A percentile compares a stretch with the other conserved stretches of the same genome.
Conservation (phyloP, 495 filamentous ascomycete species). For the Trypethelium eluteriae region DNA sequence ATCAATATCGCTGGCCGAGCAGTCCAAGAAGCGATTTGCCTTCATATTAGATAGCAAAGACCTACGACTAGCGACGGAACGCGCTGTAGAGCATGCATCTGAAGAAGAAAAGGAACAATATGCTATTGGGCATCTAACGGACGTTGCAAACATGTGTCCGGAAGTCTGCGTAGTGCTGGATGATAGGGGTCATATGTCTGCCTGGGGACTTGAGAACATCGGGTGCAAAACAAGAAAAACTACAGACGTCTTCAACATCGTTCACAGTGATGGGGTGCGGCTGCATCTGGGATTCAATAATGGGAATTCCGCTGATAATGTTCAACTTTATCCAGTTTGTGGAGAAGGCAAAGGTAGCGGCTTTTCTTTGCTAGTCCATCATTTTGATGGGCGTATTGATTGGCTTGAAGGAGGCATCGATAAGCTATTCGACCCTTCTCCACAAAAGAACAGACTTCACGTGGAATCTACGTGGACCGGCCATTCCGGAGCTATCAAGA, state of each 20-base stretch:
- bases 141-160: conserved; percentile 75
- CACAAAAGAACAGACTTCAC: conserved; percentile 53
- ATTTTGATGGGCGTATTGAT: conserved; percentile 77
- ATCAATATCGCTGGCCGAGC: conserved; percentile 31
- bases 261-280: conserved; percentile 65
- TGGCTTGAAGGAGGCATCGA: conserved; percentile 75
- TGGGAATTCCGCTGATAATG: conserved; percentile 46
- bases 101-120: conserved; percentile 56
- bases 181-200: conserved; percentile 77
- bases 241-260: conserved; percentile 73
- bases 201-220: conserved; percentile 89
- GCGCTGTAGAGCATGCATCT: conserved; percentile 56
- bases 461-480: conserved; percentile 67
- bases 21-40: conserved; percentile 53
- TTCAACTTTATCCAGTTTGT: conserved; percentile 68
- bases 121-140: conserved; percentile 73
- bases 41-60: conserved; percentile 38
- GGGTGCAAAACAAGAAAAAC: conserved; percentile 51
- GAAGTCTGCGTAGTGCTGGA: conserved; percentile 86
- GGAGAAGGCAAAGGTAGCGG: conserved; percentile 49
- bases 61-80: conserved; percentile 49
- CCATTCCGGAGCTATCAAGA: conserved; percentile 71
- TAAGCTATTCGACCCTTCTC: conserved; percentile 65
- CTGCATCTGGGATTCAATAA: conserved; percentile 31
- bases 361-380: conserved; percentile 72